Conservation (phyloP, 805 yeast species). For the Metschnikowia sp. region DNA sequence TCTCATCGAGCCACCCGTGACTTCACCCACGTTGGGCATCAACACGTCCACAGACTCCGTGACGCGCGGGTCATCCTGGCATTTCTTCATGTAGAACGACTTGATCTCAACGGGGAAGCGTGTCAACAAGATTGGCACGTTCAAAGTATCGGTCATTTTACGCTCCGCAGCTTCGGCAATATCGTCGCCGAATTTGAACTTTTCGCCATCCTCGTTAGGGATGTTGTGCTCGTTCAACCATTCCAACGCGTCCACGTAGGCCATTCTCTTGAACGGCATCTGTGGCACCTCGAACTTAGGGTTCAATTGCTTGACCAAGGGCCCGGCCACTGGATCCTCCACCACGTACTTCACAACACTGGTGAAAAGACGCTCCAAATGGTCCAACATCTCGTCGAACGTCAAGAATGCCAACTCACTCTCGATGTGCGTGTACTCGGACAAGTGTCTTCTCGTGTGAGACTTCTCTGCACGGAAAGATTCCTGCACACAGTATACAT, state of each 20-base stretch:
- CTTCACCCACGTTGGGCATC: conserved; percentile 99
- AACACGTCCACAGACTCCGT: conserved; percentile 97
- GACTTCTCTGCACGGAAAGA: conserved; percentile 99
- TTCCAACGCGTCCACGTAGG: conserved; percentile 83
- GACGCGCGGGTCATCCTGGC: conserved; percentile 85
- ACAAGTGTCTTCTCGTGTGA: conserved; percentile 96
- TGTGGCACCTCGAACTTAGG: conserved; percentile 83
- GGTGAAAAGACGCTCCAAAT: conserved; percentile 77
- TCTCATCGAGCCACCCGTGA: conserved; percentile 99
- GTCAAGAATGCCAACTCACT: conserved; percentile 85
- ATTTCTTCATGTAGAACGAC: conserved; percentile 96
- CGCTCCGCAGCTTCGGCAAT: conserved; percentile 99
- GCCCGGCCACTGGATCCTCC: conserved; percentile 91
- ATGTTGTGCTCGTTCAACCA: conserved; percentile 97
- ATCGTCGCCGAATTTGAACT: conserved; percentile 96
- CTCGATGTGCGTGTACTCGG: conserved; percentile 96
- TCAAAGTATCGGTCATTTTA: conserved; percentile 93
- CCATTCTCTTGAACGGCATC: conserved; percentile 87
- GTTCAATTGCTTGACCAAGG: conserved; percentile 85
- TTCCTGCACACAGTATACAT: conserved; percentile 95
- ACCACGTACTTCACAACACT: conserved; percentile 69
- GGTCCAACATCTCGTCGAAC: conserved; percentile 82
- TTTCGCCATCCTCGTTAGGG: conserved; percentile 90
- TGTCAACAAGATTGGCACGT: conserved; percentile 86
- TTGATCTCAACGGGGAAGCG: conserved; percentile 97